Evolutionary conservation across 768 basidiomycete genomes (phyloP).

Genomic region (Podaxis sp.): DNA sequence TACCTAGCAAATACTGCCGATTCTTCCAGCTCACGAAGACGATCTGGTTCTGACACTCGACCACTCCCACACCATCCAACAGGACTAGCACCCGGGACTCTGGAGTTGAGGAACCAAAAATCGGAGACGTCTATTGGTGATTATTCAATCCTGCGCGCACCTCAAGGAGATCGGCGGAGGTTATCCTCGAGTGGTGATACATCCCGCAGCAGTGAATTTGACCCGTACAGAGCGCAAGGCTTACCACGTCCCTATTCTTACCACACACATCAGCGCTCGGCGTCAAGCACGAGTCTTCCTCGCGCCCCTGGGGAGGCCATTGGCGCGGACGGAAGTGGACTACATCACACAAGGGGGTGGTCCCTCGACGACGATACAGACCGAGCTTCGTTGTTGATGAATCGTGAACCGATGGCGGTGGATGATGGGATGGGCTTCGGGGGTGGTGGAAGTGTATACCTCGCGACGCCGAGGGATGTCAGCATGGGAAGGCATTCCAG

Average conservation of each 20-base stretch:
- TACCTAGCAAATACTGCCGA: not conserved
- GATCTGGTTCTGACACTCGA: not conserved
- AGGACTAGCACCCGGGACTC: not conserved
- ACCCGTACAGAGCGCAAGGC: not conserved
- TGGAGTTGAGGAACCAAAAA: not conserved
- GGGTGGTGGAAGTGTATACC: not conserved
- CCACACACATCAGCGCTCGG: not conserved
- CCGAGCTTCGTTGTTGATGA: slow-evolving; percentile 3
- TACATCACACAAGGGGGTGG: slow-evolving; percentile 4
- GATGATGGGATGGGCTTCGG: slow-evolving; percentile 3
- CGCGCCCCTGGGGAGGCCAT: not conserved
- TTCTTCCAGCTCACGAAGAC: not conserved
- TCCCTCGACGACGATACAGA: slow-evolving; percentile 7
- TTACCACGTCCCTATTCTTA: not conserved
- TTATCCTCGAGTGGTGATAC: not conserved
- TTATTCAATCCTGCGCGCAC: not conserved
- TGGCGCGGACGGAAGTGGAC: not conserved
- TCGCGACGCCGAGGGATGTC: slow-evolving; percentile 1
- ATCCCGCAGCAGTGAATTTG: not conserved
- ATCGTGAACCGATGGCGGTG: slow-evolving; percentile 6
- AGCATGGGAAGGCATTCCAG: not conserved
- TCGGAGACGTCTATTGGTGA: not conserved
- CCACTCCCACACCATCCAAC: not conserved
- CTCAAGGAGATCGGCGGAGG: not conserved
- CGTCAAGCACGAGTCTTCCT: not conserved